Evolutionary conservation across 2,329 filamentous ascomycete species (phyloP), one percentile per base, ranked within the genome.

Genomic region (Grosmannia clavigera): DNA sequence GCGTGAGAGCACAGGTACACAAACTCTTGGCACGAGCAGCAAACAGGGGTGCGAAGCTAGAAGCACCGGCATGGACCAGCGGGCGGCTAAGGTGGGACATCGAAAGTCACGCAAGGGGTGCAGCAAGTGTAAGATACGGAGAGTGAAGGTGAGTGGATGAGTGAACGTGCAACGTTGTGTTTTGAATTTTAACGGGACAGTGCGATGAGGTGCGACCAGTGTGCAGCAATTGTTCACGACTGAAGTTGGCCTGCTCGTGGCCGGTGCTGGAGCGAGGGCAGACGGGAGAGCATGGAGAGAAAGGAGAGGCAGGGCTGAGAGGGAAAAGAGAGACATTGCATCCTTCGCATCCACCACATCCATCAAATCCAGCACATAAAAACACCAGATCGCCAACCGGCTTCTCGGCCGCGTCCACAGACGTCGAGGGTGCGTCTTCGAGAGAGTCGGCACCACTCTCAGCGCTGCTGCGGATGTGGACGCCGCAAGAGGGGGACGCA

Each of bases 91-190:
- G 62, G 63, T 69, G 12, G 68, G 68, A 27, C 68, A 70, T 55
- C 66, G 66, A 55, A 70, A 70, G 58, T 70, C 68, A 12, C 67
- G 69, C 48, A 68, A 69, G 25, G 69, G 69, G 3, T 70, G 69
- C 59, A 59, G 62, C 11, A 68, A 65, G 19, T 70, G 68, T 62
- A 70, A 70, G 53, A 58, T 59, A 1, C 66, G 69, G 3, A 67
- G 69, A 1, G 68, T 70, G 35, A 70, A 69, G 65, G 67, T 66
- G 59, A 33, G 65, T 38, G 1, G 12, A 11, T 7, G 31, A 3
- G 19, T 10, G 31, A 27, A 38, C 19, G 4, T 16, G 40, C 38
- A 43, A 19, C 19, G 40, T 43, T 55, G 3, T 38, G 12, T 2
- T 5, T 25, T 14, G 12, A 12, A 16, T 19, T 4, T 14, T n/a